These are phyloP conservation scores for Rhizopogon sp. DNA, from an alignment of 768 basidiomycete species.

Conservation along the genomic window DNA sequence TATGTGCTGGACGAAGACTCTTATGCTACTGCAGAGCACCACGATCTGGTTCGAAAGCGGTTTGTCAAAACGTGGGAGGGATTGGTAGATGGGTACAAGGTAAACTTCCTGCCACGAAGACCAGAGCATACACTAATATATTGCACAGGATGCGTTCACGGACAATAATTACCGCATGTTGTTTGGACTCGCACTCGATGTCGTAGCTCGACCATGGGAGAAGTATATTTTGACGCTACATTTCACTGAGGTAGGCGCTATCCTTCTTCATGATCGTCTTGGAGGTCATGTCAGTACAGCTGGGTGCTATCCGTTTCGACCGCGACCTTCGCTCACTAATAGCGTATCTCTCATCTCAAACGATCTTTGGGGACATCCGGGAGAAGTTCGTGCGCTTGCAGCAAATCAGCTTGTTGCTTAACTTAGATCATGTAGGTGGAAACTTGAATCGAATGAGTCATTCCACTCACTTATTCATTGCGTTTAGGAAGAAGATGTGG, in stretches of 20 bases:
- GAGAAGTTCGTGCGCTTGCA: constrained; percentile 91
- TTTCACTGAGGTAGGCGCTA: constrained; percentile 73
- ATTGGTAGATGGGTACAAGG: constrained; percentile 84
- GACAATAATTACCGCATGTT: constrained; percentile 84
- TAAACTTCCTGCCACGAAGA: constrained; percentile 20
- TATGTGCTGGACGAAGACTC: constrained; percentile 88
- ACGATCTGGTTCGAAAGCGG: constrained; percentile 83
- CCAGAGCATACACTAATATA: not conserved
- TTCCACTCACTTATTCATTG: not conserved
- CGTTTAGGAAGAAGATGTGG: constrained; percentile 83
- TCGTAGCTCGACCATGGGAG: constrained; percentile 94
- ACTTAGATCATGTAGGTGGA: constrained; percentile 64
- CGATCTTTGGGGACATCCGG: constrained; percentile 82
- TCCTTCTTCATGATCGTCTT: not conserved
- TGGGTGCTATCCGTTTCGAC: constrained; percentile 95
- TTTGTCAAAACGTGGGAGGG: constrained; percentile 88
- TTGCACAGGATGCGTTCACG: constrained; percentile 72
- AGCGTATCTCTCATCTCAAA: constrained; percentile 82
- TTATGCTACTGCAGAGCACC: constrained; percentile 79
- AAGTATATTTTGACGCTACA: constrained; percentile 74
- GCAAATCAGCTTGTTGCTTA: constrained; percentile 89
- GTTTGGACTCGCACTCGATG: constrained; percentile 81
- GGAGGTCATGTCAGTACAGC: constrained; percentile 38
- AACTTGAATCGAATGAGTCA: not conserved
- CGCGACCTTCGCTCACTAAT: constrained; percentile 83